Conservation (phyloP, 106 monocot genomes). For the Dendrobium nobile region DNA sequence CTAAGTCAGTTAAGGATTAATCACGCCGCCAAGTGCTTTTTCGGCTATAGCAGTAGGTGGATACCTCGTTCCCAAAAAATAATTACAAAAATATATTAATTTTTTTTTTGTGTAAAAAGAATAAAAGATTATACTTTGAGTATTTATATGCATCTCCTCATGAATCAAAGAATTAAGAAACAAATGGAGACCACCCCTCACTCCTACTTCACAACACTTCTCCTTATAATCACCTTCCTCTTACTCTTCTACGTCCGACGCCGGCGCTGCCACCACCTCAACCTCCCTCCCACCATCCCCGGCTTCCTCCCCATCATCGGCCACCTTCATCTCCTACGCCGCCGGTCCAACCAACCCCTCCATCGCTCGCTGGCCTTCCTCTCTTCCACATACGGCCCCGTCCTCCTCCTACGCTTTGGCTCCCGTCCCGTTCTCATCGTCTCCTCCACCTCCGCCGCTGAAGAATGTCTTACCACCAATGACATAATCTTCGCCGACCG, state of each 20-base stretch:
- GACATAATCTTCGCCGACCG: neutral
- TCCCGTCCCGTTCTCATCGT: neutral
- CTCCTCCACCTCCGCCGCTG: neutral
- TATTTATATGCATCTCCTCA: too few species aligned
- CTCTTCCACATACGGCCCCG: conserved; percentile 1
- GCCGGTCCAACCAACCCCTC: conserved; percentile 6
- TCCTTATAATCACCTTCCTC: neutral
- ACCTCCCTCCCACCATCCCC: neutral
- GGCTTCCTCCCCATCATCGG: conserved; percentile 2
- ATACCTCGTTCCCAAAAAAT: too few species aligned
- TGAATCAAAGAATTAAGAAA: neutral
- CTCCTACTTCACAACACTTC: neutral
- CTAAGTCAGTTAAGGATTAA: too few species aligned
- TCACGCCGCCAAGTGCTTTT: too few species aligned
- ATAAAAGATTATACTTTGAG: too few species aligned
- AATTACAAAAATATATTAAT: too few species aligned
- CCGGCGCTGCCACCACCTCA: neutral
- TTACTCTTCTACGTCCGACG: neutral
- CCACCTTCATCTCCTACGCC: neutral
- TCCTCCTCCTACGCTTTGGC: neutral
- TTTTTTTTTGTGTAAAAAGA: too few species aligned
- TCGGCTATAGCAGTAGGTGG: too few species aligned
- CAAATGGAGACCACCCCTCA: neutral
- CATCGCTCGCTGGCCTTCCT: conserved; percentile 14
- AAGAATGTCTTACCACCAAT: neutral